A percentile compares a stretch with the other conserved stretches of the same genome.
phyloP scores from a whole-genome alignment of 1,284 basidiomycete genomes.

The Heterobasidion annosum region DNA sequence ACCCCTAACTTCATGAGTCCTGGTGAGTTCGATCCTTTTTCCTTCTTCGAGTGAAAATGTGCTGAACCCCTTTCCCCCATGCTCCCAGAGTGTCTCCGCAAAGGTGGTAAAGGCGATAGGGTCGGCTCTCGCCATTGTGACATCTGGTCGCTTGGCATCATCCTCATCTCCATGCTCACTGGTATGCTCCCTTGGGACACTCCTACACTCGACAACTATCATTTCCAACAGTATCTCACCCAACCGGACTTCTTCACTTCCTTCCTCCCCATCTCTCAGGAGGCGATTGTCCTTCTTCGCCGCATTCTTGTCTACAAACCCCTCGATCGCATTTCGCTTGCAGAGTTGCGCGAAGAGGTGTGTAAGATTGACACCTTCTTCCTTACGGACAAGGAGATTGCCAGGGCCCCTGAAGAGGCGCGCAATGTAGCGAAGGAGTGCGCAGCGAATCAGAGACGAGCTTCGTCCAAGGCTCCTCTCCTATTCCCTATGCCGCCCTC shows the following conservation, averaged over 20 bases:
- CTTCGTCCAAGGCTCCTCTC: neutral
- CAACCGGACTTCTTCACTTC: neutral
- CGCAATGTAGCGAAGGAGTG: neutral
- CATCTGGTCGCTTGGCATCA: conserved; percentile 73
- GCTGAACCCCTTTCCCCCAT: neutral
- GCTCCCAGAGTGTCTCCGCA: conserved; percentile 14
- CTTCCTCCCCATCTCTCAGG: conserved; percentile 30
- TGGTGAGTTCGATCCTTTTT: conserved; percentile 22
- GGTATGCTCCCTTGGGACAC: conserved; percentile 84
- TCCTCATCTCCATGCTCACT: conserved; percentile 67
- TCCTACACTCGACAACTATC: conserved; percentile 58
- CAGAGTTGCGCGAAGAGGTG: conserved; percentile 53
- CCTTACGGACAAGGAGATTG: conserved; percentile 39
- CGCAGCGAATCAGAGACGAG: neutral
- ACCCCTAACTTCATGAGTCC: conserved; percentile 58
- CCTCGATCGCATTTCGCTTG: conserved; percentile 35
- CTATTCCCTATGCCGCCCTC: neutral
- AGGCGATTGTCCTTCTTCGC: conserved; percentile 21
- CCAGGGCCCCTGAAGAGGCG: neutral
- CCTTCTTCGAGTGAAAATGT: neutral
- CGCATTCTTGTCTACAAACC: neutral
- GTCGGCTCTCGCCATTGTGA: conserved; percentile 63
- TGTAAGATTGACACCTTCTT: conserved; percentile 60
- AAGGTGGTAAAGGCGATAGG: neutral
- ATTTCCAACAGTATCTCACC: conserved; percentile 24